Evolutionary conservation across 2,329 filamentous ascomycete genomes (phyloP).

Genomic region (Huntiella moniliformis): DNA sequence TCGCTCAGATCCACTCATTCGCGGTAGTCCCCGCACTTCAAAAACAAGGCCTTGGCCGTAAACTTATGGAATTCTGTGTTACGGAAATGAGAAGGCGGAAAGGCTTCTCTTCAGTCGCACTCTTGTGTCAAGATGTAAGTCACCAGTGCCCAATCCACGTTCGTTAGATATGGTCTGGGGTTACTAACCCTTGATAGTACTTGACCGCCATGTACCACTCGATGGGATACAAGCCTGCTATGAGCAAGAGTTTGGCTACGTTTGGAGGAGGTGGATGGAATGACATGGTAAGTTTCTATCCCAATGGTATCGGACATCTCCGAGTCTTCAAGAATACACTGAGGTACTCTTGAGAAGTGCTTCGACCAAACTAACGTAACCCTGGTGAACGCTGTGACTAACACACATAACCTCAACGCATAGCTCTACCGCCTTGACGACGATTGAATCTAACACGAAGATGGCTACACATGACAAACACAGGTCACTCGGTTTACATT

Average conservation of each 20-base stretch:
- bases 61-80: conserved; percentile 57
- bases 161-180: no score
- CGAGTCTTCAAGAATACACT: no score
- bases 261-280: conserved; percentile 70
- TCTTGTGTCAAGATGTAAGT: conserved; percentile 53
- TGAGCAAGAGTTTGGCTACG: conserved; percentile 47
- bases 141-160: neutral
- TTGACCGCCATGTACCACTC: conserved; percentile 57
- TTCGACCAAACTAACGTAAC: neutral
- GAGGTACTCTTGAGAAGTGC: no score
- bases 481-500: no score
- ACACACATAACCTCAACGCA: no score
- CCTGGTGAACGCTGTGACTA: neutral
- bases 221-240: conserved; percentile 47
- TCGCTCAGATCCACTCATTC: conserved; percentile 65
- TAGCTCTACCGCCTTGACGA: no score
- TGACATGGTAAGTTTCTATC: conserved; percentile 45
- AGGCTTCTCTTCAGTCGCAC: conserved; percentile 51
- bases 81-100: conserved; percentile 54
- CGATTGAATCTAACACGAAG: no score
- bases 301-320: neutral
- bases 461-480: no score
- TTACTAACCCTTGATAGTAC: conserved; percentile 22
- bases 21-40: conserved; percentile 62
- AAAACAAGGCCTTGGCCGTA: conserved; percentile 51